Base-by-base conservation (phyloP, 352 stramenopile species). In the Phytophthora kernoviae region DNA sequence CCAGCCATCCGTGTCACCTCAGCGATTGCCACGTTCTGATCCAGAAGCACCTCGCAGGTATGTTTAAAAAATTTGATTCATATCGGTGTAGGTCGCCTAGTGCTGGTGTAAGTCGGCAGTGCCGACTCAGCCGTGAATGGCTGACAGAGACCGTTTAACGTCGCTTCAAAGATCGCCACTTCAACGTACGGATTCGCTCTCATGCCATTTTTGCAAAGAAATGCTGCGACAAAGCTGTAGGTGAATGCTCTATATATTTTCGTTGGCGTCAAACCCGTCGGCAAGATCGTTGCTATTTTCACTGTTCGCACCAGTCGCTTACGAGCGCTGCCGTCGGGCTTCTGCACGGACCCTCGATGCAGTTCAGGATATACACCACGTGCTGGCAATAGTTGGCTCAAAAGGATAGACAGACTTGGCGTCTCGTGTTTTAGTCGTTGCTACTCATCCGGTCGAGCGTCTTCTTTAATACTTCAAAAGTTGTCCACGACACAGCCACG, bases 401-500 rank as follows among this genome's bases (percentile, higher is more conserved):
- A 62, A 45, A 62, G 46, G 50, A 65, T 41, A 64, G n/a, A 59
- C 49, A 26, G 49, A 44, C 21, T 43, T 40, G 21, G 6, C 33
- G 40, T 43, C 54, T 50, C 45, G 68, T 74, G 47, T 77, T 65
- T 30, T 30, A 30, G 42, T 64, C 63, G 41, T 61, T 39, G 43
- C 36, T 40, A 30, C 69, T 54, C 71, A 83, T 76, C 37, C 68
- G 58, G 47, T 90, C 81, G 27, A 94, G 68, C 21, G 81, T 88
- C 70, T 94, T 94, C 73, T 94, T 94, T 75, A 94, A 87, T 77
- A 94, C 85, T 92, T 99, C 97, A 82, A 99, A 99, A 30, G 96
- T 98, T 44, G 97, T 99, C 97, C 98, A 99, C 36, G 92, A 98
- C 56, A 99, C 98, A 6, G 97, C 98, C 37, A 99, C 97, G 27